Base-by-base conservation (phyloP, 2,329 filamentous ascomycete species). In the Diplodia scrobiculata region DNA sequence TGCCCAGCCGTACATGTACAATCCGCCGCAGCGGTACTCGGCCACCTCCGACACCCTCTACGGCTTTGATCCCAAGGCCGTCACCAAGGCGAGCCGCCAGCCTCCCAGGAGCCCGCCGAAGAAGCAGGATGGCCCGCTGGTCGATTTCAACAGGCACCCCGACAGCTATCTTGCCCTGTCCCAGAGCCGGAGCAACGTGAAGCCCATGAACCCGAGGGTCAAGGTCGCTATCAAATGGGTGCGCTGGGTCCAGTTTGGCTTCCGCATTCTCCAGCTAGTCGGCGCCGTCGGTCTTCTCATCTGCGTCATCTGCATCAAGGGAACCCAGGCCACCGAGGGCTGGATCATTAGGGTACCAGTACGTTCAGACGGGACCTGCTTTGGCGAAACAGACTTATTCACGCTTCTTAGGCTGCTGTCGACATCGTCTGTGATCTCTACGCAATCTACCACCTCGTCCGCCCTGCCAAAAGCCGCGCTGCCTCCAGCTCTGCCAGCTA, bases 401-500 rank as follows among this genome's bases (percentile, higher is more conserved):
- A 62, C 58, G 25, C 6, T 50, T 17, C 27, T 41, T 51, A 96
- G 92, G 87, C 91, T 66, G 90, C 86, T n/a, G 83, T 94, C 48
- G 89, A 90, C 62, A 84, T 89, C 54, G 72, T 91, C 4, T 88
- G 92, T 74, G 87, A 86, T 17, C 72, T 87, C 19, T 98, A 98
- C 77, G 91, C 85, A 50, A 84, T 96, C 68, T 95, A 91, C 72
- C 92, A 97, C 75, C 86, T 96, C 47, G 82, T 86, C 14, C 86
- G 91, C 36, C 86, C 88, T 45, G 85, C 91, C 0, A 87, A 86
- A 55, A 85, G 83, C 52, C 87, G 92, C 62, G 87, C 92, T 0
- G 88, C 94, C 0, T 89, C 83, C 3, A 96, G 91, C 25, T 91
- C 92, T 19, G 89, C 91, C 14, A 94, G 91, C 69, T 98, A 98